Conservation (phyloP, 148 eudicot species). For the Talinum fruticosum region DNA sequence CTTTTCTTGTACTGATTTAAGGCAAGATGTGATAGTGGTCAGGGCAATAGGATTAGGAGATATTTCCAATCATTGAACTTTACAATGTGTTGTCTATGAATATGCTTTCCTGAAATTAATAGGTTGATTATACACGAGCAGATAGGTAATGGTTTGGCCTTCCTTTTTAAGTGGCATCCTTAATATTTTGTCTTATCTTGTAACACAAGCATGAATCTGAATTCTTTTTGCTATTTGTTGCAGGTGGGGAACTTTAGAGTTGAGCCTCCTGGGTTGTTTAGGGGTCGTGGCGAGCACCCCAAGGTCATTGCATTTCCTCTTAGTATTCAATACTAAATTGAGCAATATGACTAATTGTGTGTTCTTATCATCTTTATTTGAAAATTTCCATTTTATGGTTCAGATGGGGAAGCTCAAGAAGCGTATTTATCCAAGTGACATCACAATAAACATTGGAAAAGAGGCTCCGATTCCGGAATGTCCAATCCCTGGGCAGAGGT, state of each 20-base stretch:
- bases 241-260: constrained; percentile 99
- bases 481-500: constrained; percentile 94
- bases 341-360: constrained; percentile 9
- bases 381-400: constrained; percentile 13
- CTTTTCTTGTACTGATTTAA: not conserved
- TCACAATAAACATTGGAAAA: constrained; percentile 88
- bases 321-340: not conserved
- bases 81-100: not conserved
- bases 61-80: not conserved
- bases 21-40: not conserved
- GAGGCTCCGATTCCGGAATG: constrained; percentile 85
- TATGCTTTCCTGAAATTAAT: not conserved
- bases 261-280: constrained; percentile 98
- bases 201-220: not conserved
- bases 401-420: constrained; percentile 97
- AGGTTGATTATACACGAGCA: not conserved
- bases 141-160: not conserved
- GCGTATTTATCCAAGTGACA: constrained; percentile 82
- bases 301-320: constrained; percentile 47
- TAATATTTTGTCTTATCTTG: not conserved
- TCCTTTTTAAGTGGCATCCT: not conserved
- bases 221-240: constrained; percentile 5
- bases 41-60: not conserved
- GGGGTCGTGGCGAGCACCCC: constrained; percentile 99
- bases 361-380: constrained; percentile 2